phyloP scores from a whole-genome alignment of 805 yeast species.

The Candida gorgasii region DNA sequence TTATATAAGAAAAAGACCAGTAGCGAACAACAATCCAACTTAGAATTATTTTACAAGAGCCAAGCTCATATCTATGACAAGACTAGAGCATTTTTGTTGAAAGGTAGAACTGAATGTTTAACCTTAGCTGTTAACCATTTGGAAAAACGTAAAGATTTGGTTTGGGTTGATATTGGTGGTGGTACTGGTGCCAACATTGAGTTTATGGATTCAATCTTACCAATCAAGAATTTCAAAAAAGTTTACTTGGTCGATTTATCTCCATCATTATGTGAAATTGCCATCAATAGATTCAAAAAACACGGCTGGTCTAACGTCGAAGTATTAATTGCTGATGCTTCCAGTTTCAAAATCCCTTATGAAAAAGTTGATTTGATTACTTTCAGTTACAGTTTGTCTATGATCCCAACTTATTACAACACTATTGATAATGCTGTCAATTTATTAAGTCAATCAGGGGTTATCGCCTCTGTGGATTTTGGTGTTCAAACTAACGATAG shows the following conservation, averaged over 20 bases:
- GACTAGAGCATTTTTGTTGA: constrained; percentile 63
- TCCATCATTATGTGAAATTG: constrained; percentile 74
- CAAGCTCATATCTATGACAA: constrained; percentile 79
- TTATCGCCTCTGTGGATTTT: constrained; percentile 74
- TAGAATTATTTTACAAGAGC: constrained; percentile 70
- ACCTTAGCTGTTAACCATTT: constrained; percentile 61
- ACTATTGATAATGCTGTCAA: constrained; percentile 68
- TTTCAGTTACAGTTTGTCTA: constrained; percentile 77
- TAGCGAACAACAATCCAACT: constrained; percentile 52
- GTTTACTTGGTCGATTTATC: constrained; percentile 75
- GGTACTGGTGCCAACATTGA: constrained; percentile 86
- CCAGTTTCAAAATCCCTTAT: constrained; percentile 55
- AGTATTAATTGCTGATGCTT: constrained; percentile 73
- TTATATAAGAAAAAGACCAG: constrained; percentile 26
- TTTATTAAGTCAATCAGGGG: constrained; percentile 55
- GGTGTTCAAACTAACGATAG: constrained; percentile 72
- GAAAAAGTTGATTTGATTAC: constrained; percentile 69
- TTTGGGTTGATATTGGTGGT: constrained; percentile 84
- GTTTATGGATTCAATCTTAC: constrained; percentile 60
- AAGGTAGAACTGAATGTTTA: constrained; percentile 70
- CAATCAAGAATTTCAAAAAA: constrained; percentile 56
- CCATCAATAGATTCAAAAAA: constrained; percentile 53
- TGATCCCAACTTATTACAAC: constrained; percentile 83
- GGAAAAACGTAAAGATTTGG: constrained; percentile 41
- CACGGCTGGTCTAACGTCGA: constrained; percentile 57